Percentiles rank a stretch among this genome's conserved stretches.
These are phyloP conservation scores for Xylariaceae sp. DNA, from an alignment of 2,329 filamentous ascomycete species.

Conservation along the genomic window DNA sequence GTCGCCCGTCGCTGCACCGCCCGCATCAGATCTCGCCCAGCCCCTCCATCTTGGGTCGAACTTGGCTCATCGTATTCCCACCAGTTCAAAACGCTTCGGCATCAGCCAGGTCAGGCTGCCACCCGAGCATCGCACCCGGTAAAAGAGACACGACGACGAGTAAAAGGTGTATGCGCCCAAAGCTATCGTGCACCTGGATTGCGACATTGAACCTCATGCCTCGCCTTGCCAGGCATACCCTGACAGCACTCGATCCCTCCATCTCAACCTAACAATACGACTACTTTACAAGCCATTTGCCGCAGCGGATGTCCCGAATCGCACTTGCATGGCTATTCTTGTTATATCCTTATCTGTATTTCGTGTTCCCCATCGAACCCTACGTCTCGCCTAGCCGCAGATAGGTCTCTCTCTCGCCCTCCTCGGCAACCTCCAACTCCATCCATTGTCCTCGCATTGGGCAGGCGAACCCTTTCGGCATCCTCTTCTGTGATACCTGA, in stretches of 20 bases:
- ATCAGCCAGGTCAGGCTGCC: too few species aligned
- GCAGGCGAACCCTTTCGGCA: too few species aligned
- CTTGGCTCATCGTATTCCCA: constrained; percentile 9
- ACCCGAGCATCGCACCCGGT: too few species aligned
- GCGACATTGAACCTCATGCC: too few species aligned
- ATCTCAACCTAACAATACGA: too few species aligned
- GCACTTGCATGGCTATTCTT: background rate
- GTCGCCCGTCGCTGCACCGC: too few species aligned
- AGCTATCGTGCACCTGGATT: too few species aligned
- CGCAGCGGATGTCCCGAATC: background rate
- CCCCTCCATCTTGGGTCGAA: constrained; percentile 7
- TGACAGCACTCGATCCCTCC: too few species aligned
- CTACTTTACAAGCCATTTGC: background rate
- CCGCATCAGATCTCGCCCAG: background rate
- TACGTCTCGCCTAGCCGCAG: background rate
- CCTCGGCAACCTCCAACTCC: background rate
- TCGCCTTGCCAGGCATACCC: too few species aligned
- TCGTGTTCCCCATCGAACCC: background rate
- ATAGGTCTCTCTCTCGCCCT: background rate
- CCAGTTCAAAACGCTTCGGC: too few species aligned
- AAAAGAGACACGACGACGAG: background rate
- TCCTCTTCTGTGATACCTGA: background rate
- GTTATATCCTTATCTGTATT: background rate
- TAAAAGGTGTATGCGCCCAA: too few species aligned
- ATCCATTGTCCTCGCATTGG: too few species aligned